Conservation (phyloP, 2,329 filamentous ascomycete species). For the Fusarium sp. region DNA sequence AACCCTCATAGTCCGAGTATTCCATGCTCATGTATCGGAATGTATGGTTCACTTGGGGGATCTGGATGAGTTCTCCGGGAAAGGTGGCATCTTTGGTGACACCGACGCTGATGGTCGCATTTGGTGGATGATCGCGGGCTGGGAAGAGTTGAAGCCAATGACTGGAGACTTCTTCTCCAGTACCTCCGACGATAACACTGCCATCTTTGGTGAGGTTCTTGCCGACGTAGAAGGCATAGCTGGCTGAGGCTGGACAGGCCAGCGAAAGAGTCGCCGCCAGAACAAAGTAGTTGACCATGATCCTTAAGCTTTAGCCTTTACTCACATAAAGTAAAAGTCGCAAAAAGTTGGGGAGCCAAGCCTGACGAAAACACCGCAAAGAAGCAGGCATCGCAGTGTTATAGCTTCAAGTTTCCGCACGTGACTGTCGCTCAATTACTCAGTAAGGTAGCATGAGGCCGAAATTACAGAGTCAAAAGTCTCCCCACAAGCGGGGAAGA, state of each 20-base stretch:
- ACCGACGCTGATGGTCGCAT: slow-evolving; percentile 52
- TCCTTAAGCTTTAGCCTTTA: neutral
- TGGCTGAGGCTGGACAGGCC: slow-evolving; percentile 40
- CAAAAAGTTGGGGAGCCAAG: neutral
- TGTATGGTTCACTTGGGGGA: slow-evolving; percentile 39
- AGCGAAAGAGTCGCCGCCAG: slow-evolving; percentile 26
- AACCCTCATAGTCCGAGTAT: slow-evolving; percentile 42
- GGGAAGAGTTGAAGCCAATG: slow-evolving; percentile 62
- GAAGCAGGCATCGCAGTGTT: neutral
- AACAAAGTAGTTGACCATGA: slow-evolving; percentile 20
- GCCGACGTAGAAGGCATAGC: slow-evolving; percentile 62
- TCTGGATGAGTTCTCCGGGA: slow-evolving; percentile 39
- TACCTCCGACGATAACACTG: slow-evolving; percentile 58
- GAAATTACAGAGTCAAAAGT: slow-evolving; percentile 10
- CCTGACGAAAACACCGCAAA: slow-evolving; percentile 11
- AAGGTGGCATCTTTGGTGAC: slow-evolving; percentile 37
- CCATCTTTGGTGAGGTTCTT: slow-evolving; percentile 58
- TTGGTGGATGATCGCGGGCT: slow-evolving; percentile 53
- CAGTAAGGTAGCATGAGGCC: slow-evolving; percentile 16
- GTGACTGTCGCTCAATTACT: slow-evolving; percentile 35
- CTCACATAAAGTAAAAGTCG: neutral
- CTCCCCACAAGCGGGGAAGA: neutral
- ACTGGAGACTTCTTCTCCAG: slow-evolving; percentile 60
- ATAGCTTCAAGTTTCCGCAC: slow-evolving; percentile 24
- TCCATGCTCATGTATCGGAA: slow-evolving; percentile 43